Conservation (phyloP, 495 filamentous ascomycete genomes). For the Lasiosphaeria miniovina region DNA sequence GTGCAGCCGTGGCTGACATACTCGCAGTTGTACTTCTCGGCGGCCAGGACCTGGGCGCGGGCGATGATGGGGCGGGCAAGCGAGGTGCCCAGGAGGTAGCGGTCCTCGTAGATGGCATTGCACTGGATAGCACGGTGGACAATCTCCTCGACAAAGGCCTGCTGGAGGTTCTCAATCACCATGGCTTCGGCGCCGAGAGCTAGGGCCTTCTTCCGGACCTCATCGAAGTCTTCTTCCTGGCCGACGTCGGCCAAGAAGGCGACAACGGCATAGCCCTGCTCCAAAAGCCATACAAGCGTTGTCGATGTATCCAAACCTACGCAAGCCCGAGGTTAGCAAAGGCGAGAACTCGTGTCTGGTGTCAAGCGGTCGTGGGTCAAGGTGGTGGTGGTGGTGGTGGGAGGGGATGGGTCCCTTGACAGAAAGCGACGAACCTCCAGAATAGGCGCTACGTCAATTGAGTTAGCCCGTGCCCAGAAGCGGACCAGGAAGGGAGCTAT, state of each 20-base stretch:
- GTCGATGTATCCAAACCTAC: constrained; percentile 62
- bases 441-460: constrained; percentile 41
- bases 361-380: not conserved
- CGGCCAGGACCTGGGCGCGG: constrained; percentile 66
- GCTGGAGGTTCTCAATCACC: constrained; percentile 64
- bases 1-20: constrained; percentile 78
- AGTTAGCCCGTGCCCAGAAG: not conserved
- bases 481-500: not conserved
- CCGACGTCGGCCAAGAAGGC: constrained; percentile 37
- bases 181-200: constrained; percentile 66
- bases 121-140: constrained; percentile 86
- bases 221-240: constrained; percentile 42
- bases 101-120: constrained; percentile 84
- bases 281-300: constrained; percentile 58
- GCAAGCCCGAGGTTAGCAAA: no score
- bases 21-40: constrained; percentile 63
- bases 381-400: not conserved
- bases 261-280: constrained; percentile 34
- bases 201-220: constrained; percentile 62
- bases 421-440: constrained; percentile 33
- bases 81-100: constrained; percentile 74
- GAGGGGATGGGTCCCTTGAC: constrained; percentile 6
- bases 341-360: no score
- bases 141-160: constrained; percentile 80
- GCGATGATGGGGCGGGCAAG: constrained; percentile 90